Percentiles rank a stretch among this genome's conserved stretches.
Evolutionary conservation across 2,329 filamentous ascomycete species (phyloP).

Genomic region (Phyllosticta capitalensis): DNA sequence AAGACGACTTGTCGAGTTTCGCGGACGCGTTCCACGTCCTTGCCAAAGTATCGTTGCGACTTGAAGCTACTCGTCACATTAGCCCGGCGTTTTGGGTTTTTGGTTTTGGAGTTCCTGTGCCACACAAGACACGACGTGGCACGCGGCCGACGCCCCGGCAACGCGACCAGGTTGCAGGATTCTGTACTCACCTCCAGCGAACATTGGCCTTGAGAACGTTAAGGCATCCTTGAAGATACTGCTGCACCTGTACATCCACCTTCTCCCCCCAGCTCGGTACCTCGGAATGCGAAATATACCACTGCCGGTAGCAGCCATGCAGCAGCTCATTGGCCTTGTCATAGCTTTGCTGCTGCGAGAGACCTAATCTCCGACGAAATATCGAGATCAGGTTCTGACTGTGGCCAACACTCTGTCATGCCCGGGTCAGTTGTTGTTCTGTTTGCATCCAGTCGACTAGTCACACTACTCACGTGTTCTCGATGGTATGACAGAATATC

Average conservation of each 20-base stretch:
- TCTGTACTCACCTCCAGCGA: conserved; percentile 9
- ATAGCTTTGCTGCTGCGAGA: conserved; percentile 11
- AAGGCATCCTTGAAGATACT: conserved; percentile 8
- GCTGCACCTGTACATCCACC: conserved; percentile 11
- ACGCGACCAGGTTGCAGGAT: conserved; percentile 5
- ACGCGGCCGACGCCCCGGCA: conserved; percentile 6
- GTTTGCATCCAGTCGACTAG: not conserved
- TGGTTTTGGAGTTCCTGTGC: not conserved
- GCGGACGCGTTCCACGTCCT: conserved; percentile 9
- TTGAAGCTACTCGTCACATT: conserved; percentile 2
- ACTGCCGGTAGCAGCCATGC: conserved; percentile 10
- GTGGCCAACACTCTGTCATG: conserved; percentile 11
- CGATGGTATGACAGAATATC: conserved; percentile 11
- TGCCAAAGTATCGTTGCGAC: conserved; percentile 10
- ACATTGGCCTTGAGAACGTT: conserved; percentile 11
- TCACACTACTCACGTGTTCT: conserved; percentile 9
- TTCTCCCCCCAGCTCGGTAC: conserved; percentile 9
- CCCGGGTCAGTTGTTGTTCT: conserved; percentile 7
- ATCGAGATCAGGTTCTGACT: conserved; percentile 11
- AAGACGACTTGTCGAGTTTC: conserved; percentile 7
- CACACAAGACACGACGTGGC: conserved; percentile 9
- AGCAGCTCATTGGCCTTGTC: conserved; percentile 10
- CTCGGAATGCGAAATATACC: conserved; percentile 9
- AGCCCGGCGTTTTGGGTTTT: not conserved
- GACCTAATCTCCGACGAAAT: conserved; percentile 9